Evolutionary conservation across 805 yeast species (phyloP).

Genomic region (Metschnikowia sp.): DNA sequence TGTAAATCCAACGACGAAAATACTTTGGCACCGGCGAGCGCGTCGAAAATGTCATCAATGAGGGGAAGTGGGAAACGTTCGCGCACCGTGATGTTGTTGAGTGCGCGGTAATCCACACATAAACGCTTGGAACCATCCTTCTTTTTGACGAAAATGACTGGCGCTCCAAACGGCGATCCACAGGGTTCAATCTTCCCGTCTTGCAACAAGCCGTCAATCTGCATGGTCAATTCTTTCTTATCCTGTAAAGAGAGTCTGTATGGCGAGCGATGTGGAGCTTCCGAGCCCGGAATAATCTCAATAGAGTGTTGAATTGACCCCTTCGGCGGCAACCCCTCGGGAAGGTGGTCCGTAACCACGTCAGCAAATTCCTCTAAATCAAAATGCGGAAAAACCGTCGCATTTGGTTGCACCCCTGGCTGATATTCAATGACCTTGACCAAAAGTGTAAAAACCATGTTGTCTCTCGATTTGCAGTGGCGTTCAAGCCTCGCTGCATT

Average conservation of each 20-base stretch:
- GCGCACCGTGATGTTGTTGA: conserved; percentile 4
- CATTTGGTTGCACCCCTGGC: background rate
- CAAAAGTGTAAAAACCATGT: no score
- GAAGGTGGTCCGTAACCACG: background rate
- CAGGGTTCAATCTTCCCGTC: conserved; percentile 2
- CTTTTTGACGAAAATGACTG: conserved; percentile 6
- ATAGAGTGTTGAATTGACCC: background rate
- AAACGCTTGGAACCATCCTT: conserved; percentile 5
- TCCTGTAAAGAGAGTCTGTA: conserved; percentile 1
- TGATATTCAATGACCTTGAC: background rate
- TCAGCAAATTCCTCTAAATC: background rate
- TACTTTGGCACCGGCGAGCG: conserved; percentile 3
- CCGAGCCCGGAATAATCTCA: background rate
- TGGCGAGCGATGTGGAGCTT: background rate
- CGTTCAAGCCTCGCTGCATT: no score
- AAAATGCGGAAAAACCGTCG: no score
- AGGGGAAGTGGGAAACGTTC: conserved; percentile 6
- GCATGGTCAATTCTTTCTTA: background rate
- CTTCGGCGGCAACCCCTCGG: background rate
- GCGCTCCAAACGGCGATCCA: conserved; percentile 7
- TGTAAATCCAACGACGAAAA: conserved; percentile 5
- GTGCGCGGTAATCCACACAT: conserved; percentile 8
- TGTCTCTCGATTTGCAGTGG: no score
- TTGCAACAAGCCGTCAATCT: background rate
- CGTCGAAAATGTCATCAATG: conserved; percentile 5